Conservation (phyloP, 805 yeast species). For the Nakazawaea ishiwadae region DNA sequence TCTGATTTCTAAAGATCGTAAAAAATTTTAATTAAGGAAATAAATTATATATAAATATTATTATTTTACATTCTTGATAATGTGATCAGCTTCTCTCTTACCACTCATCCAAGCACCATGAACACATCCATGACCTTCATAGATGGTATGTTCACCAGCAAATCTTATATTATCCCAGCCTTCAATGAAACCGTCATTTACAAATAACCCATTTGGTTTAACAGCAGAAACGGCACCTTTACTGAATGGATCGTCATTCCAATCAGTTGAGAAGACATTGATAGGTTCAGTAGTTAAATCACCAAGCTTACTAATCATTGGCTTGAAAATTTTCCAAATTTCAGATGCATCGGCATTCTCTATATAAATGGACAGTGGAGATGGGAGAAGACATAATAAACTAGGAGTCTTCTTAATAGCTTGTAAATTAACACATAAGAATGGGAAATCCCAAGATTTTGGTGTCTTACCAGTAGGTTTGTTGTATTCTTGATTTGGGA, state of each 20-base stretch:
- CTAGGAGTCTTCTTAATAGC: conserved; percentile 29
- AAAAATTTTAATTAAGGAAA: no score
- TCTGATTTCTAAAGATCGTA: no score
- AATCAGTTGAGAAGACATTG: conserved; percentile 30
- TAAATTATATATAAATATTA: not conserved
- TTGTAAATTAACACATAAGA: conserved; percentile 25
- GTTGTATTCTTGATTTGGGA: conserved; percentile 15
- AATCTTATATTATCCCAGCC: conserved; percentile 39
- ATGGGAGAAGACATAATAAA: conserved; percentile 41
- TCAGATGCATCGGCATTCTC: conserved; percentile 32
- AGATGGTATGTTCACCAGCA: conserved; percentile 53
- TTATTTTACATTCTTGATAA: conserved; percentile 11
- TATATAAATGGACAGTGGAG: conserved; percentile 44
- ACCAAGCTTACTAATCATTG: conserved; percentile 30
- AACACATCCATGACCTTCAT: conserved; percentile 52
- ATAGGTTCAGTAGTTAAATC: conserved; percentile 24
- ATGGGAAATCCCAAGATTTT: conserved; percentile 23
- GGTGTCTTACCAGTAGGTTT: conserved; percentile 16
- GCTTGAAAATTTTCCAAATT: conserved; percentile 43
- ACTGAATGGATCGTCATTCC: conserved; percentile 49
- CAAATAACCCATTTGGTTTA: conserved; percentile 35
- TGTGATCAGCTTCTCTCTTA: conserved; percentile 36
- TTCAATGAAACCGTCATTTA: conserved; percentile 25
- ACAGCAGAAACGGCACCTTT: conserved; percentile 44
- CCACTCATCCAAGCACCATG: conserved; percentile 57